Evolutionary conservation across 345 rosid genomes (phyloP), one percentile per base, ranked within the genome.

Genomic region (Barbarea vulgaris): DNA sequence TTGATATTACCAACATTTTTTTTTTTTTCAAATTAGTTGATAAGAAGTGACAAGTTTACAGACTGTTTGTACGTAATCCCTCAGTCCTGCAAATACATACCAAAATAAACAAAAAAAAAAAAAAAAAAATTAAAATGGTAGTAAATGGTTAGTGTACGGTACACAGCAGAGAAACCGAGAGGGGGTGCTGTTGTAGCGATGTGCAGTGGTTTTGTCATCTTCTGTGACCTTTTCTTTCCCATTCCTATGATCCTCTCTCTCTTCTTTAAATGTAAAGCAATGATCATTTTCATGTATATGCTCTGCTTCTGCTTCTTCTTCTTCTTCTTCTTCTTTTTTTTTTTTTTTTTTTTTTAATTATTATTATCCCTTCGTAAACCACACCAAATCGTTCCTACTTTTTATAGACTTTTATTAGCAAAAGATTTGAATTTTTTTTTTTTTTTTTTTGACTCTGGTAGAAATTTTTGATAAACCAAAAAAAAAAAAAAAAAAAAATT

Each of bases 21-120:
- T n/a, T n/a, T n/a, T n/a, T n/a, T n/a, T 69, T 54, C 9, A 41
- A 69, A 69, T 41, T 55, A 21, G 52, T 17, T 33, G 28, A 68
- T n/a, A 12, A 69, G 27, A 56, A 59, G 31, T 57, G 73, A 28
- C 2, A 69, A 69, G 42, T 27, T 42, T 28, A 55, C 4, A 7
- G 54, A 14, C 3, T 7, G 9, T 24, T 24, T 13, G 69, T 64
- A 64, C 6, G 31, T 34, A 34, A 24, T n/a, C 12, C 41, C 14
- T 7, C 4, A 4, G 57, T 30, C 18, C 46, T 48, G 28, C 58
- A 67, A 51, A 51, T 9, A 42, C 30, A n/a, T n/a, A n/a, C n/a
- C n/a, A n/a, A n/a, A n/a, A n/a, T n/a, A n/a, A n/a, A n/a, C 64
- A 42, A 68, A 64, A 0, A 10, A 9, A 15, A 12, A 56, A 34